Conservation (phyloP, 2,329 filamentous ascomycete species). For the Ustilaginoidea virens region DNA sequence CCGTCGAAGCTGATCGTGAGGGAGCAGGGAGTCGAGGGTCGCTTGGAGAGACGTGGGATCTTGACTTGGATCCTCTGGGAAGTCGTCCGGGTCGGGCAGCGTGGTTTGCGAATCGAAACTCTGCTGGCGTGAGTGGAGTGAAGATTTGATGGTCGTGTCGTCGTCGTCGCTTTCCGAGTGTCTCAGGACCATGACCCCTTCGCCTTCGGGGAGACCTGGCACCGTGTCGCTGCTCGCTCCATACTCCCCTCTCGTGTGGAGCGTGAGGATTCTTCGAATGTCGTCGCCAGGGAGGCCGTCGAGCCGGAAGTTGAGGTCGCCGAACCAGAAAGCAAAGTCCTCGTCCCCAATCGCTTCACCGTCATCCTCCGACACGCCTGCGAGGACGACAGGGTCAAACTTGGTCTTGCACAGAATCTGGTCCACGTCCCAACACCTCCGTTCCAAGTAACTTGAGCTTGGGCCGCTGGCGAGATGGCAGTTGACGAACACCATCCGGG, state of each 20-base stretch:
- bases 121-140: slow-evolving; percentile 16
- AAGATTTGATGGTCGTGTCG: slow-evolving; percentile 21
- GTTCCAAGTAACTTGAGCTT: slow-evolving; percentile 61
- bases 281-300: slow-evolving; percentile 82
- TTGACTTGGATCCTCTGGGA: slow-evolving; percentile 48
- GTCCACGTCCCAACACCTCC: slow-evolving; percentile 76
- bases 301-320: slow-evolving; percentile 87
- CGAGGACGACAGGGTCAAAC: slow-evolving; percentile 58
- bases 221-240: slow-evolving; percentile 31
- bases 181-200: slow-evolving; percentile 33
- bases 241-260: slow-evolving; percentile 72
- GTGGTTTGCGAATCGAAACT: slow-evolving; percentile 25
- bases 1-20: slow-evolving; percentile 73
- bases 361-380: slow-evolving; percentile 50
- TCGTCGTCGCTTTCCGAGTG: slow-evolving; percentile 32
- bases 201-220: slow-evolving; percentile 24
- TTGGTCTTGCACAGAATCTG: slow-evolving; percentile 64
- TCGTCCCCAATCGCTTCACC: slow-evolving; percentile 66
- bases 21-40: slow-evolving; percentile 71
- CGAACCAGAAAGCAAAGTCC: slow-evolving; percentile 92
- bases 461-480: slow-evolving; percentile 80
- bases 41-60: slow-evolving; percentile 81
- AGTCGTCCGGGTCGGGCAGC: slow-evolving; percentile 50
- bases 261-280: slow-evolving; percentile 65
- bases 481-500: slow-evolving; percentile 78